A percentile compares a stretch with the other conserved stretches of the same genome.
These are phyloP conservation scores for Claviceps africana DNA, from an alignment of 2,329 filamentous ascomycete species.

Conservation along the genomic window DNA sequence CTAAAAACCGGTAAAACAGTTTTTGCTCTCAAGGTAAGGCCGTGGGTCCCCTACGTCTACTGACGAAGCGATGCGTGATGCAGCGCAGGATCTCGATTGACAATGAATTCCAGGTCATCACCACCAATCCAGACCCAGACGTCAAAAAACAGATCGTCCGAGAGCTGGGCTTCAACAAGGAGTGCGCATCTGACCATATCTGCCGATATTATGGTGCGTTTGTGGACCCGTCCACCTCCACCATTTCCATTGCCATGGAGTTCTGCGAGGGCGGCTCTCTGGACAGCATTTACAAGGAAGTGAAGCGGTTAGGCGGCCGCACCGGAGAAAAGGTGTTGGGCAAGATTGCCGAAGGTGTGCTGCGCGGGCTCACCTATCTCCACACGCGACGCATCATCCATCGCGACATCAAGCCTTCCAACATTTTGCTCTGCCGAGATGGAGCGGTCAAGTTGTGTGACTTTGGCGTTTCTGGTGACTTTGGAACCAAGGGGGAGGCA, in stretches of 20 bases:
- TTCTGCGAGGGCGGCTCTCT: constrained; percentile 95
- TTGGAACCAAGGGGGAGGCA: constrained; percentile 94
- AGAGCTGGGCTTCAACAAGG: constrained; percentile 95
- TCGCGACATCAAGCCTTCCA: constrained; percentile 95
- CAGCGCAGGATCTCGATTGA: constrained; percentile 8
- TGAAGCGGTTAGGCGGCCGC: constrained; percentile 84
- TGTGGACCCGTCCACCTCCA: constrained; percentile 87
- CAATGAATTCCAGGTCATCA: constrained; percentile 59
- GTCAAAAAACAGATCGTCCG: constrained; percentile 97
- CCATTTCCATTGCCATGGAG: constrained; percentile 98
- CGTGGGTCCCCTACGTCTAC: not conserved
- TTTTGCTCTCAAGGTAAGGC: constrained; percentile 78
- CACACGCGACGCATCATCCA: constrained; percentile 96
- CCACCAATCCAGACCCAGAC: constrained; percentile 92
- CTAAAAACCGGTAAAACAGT: constrained; percentile 85
- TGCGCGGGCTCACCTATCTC: constrained; percentile 87
- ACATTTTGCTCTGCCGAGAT: constrained; percentile 83
- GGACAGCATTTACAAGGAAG: constrained; percentile 93
- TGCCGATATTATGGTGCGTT: constrained; percentile 97
- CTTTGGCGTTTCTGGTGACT: constrained; percentile 94
- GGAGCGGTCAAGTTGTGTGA: constrained; percentile 97
- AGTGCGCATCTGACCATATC: constrained; percentile 89
- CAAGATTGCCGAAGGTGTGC: constrained; percentile 88
- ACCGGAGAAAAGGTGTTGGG: constrained; percentile 96
- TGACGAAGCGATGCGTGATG: not conserved